phyloP scores from a whole-genome alignment of 2,329 filamentous ascomycete genomes.

The Diaporthe vaccinii region DNA sequence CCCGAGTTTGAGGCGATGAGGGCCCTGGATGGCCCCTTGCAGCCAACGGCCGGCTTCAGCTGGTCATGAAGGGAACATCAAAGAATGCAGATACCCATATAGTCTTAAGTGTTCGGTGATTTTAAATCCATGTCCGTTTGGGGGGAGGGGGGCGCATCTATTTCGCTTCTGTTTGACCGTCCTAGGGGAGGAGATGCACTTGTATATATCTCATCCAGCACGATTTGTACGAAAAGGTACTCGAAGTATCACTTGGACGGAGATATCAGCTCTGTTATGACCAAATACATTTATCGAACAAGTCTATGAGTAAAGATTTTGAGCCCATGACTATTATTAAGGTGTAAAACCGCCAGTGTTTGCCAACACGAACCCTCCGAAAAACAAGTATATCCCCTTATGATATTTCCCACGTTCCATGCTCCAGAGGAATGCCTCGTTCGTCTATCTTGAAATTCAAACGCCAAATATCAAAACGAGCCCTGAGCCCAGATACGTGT shows the following conservation, averaged over 20 bases:
- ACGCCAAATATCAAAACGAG: not conserved
- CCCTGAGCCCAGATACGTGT: constrained; percentile 27
- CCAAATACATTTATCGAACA: not conserved
- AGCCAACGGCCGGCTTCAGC: not conserved
- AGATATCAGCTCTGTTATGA: not conserved
- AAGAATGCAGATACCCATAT: not conserved
- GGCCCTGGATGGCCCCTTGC: constrained; percentile 23
- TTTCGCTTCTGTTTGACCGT: not conserved
- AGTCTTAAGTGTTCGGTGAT: not conserved
- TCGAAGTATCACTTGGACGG: not conserved
- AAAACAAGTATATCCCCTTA: not conserved
- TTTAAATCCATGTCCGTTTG: no score
- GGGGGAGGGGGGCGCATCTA: not conserved
- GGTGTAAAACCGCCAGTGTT: not conserved
- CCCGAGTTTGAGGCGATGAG: constrained; percentile 33
- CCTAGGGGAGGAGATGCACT: not conserved
- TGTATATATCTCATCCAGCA: not conserved
- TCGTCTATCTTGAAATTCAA: not conserved
- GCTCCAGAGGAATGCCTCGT: not conserved
- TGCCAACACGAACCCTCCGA: not conserved
- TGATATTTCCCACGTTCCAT: not conserved
- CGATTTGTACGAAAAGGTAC: no score
- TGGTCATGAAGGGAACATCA: not conserved
- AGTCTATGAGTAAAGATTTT: not conserved
- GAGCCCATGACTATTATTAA: not conserved